Evolutionary conservation across 2,329 filamentous ascomycete genomes (phyloP).

Genomic region (Trichophyton verrucosum): DNA sequence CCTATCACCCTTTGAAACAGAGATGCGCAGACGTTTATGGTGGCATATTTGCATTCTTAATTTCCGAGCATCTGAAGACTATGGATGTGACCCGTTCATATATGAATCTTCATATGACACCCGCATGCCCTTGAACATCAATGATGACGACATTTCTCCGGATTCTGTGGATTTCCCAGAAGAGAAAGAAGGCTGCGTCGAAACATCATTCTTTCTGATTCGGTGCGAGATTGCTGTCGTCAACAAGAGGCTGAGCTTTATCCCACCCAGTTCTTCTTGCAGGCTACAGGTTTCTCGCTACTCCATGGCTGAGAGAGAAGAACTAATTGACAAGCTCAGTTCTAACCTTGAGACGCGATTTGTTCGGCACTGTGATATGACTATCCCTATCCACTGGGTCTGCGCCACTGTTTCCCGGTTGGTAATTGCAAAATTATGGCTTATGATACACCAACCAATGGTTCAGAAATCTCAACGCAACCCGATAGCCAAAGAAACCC

Average conservation of each 20-base stretch:
- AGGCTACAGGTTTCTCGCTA: conserved; percentile 11
- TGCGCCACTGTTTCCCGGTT: conserved; percentile 56
- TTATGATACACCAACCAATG: conserved; percentile 64
- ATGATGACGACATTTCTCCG: conserved; percentile 40
- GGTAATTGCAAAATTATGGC: conserved; percentile 65
- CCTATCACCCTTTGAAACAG: conserved; percentile 38
- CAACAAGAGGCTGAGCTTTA: conserved; percentile 29
- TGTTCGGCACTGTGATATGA: conserved; percentile 40
- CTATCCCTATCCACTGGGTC: conserved; percentile 51
- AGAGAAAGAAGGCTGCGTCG: conserved; percentile 41
- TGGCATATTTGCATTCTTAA: conserved; percentile 40
- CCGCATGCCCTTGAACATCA: conserved; percentile 39
- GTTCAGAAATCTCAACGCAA: conserved; percentile 45
- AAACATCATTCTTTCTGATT: conserved; percentile 41
- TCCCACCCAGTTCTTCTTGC: conserved; percentile 21
- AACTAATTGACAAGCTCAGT: conserved; percentile 41
- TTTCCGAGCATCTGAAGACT: conserved; percentile 38
- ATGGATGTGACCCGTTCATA: conserved; percentile 37
- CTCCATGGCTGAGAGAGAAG: conserved; percentile 27
- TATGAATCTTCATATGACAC: conserved; percentile 36
- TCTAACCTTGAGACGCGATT: conserved; percentile 45
- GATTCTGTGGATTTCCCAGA: conserved; percentile 37
- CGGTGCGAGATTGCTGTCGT: conserved; percentile 41
- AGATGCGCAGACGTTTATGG: conserved; percentile 43
- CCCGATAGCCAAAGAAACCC: conserved; percentile 48